Base-by-base conservation (phyloP, 257 asterid genomes). In the Catharanthus roseus region DNA sequence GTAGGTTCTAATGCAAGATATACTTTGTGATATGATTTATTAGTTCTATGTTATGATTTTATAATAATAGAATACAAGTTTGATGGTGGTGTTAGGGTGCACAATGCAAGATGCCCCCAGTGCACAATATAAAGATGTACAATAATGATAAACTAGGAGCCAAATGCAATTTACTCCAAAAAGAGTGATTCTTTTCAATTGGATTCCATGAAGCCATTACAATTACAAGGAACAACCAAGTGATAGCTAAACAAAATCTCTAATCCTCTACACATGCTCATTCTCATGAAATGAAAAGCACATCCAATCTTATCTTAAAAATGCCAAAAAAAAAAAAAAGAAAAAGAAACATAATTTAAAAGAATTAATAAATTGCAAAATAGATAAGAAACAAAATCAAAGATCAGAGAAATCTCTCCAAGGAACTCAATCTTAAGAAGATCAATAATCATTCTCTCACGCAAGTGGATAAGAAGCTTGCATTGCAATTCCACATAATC, bases 401-500 rank as follows among this genome's bases (percentile, higher is more conserved):
- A 67, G 7, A 34, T 12, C 21, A 65, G 50, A 65, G 15, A 21
- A 0, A 34, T 65, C 19, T 65, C 24, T 6, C 41, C 41, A 5
- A 19, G 3, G 45, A 61, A 33, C 1, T 18, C 65, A 60, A 12
- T 24, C 4, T 18, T n/a, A n/a, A n/a, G 45, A 61, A 31, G 11
- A 6, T 0, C 42, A 18, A n/a, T n/a, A n/a, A n/a, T n/a, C n/a
- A 41, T 64, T 45, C 12, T 42, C 23, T 71, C 72, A 78, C 56
- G 76, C 78, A 64, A 75, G 55, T 21, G 82, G 82, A 67, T 81
- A 84, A n/a, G 85, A 81, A 71, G 88, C 77, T 45, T 81, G 41
- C 84, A 78, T 78, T 12, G 84, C 84, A 74, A 84, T 84, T 16
- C 88, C 83, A 74, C 88, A 81, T 0, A 81, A 23, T 0, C 81